A percentile compares a stretch with the other conserved stretches of the same genome.
These are phyloP conservation scores for Flaveria ramosissima DNA, from an alignment of 129 eudicot genomes.

Conservation along the genomic window DNA sequence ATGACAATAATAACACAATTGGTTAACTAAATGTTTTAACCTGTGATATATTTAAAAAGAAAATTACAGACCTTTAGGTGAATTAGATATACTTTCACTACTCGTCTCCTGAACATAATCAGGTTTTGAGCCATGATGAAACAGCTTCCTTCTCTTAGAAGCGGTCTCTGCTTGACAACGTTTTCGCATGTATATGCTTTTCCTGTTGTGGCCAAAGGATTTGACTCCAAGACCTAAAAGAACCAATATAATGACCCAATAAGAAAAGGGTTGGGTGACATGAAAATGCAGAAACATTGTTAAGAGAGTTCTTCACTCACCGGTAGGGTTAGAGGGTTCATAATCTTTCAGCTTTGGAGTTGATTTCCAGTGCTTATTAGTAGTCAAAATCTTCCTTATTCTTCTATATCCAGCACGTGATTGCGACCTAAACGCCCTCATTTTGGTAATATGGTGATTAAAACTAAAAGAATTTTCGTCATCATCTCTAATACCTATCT, in stretches of 20 bases:
- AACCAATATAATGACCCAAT: neutral
- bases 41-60: neutral
- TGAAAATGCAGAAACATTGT: neutral
- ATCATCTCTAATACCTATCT: conserved; percentile 77
- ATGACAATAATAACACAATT: conserved; percentile 15
- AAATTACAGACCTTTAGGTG: conserved; percentile 54
- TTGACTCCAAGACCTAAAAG: conserved; percentile 58
- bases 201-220: conserved; percentile 49
- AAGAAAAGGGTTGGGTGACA: neutral
- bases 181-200: conserved; percentile 41
- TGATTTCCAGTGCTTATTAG: conserved; percentile 64
- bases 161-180: conserved; percentile 47
- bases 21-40: neutral
- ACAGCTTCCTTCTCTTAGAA: conserved; percentile 64
- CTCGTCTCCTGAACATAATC: conserved; percentile 64
- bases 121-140: conserved; percentile 39
- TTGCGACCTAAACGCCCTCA: conserved; percentile 60
- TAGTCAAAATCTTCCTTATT: conserved; percentile 62
- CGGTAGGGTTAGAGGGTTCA: conserved; percentile 42
- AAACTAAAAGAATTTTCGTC: conserved; percentile 74
- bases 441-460: conserved; percentile 52
- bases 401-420: conserved; percentile 60
- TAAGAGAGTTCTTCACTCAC: conserved; percentile 47
- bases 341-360: conserved; percentile 70
- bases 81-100: conserved; percentile 71